phyloP scores from a whole-genome alignment of 2,329 filamentous ascomycete species.

The Phoma sp. region DNA sequence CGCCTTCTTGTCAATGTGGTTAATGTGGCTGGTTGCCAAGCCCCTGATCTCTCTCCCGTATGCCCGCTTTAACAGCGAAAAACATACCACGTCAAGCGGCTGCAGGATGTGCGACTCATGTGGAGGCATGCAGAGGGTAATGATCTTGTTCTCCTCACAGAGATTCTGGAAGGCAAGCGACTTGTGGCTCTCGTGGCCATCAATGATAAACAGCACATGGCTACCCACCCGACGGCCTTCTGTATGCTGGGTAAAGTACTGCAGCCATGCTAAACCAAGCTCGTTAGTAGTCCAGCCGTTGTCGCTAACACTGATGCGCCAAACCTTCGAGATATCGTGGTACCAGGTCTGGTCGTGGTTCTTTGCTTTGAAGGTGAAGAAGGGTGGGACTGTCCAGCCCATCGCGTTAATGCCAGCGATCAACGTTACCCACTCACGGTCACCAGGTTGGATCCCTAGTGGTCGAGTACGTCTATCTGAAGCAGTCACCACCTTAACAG shows the following conservation, averaged over 20 bases:
- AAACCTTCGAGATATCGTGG: slow-evolving; percentile 29
- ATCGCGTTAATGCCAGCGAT: slow-evolving; percentile 18
- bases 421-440: slow-evolving; percentile 22
- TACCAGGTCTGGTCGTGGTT: too few species aligned
- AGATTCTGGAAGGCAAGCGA: slow-evolving; percentile 42
- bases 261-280: slow-evolving; percentile 43
- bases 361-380: slow-evolving; percentile 20
- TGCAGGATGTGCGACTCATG: too few species aligned
- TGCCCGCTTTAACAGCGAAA: too few species aligned
- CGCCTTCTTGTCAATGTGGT: too few species aligned
- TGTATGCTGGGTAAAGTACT: slow-evolving; percentile 47
- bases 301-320: slow-evolving; percentile 34
- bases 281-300: slow-evolving; percentile 48
- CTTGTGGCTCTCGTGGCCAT: slow-evolving; percentile 42
- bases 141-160: slow-evolving; percentile 10
- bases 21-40: too few species aligned
- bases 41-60: too few species aligned
- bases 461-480: not conserved
- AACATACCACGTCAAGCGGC: too few species aligned
- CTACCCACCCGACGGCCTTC: slow-evolving; percentile 28
- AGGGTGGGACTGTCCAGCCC: slow-evolving; percentile 19
- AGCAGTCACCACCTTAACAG: too few species aligned
- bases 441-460: slow-evolving; percentile 9
- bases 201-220: too few species aligned
- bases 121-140: too few species aligned